Evolutionary conservation across 306 rosid species (phyloP).

Genomic region (Carpinus fangiana): DNA sequence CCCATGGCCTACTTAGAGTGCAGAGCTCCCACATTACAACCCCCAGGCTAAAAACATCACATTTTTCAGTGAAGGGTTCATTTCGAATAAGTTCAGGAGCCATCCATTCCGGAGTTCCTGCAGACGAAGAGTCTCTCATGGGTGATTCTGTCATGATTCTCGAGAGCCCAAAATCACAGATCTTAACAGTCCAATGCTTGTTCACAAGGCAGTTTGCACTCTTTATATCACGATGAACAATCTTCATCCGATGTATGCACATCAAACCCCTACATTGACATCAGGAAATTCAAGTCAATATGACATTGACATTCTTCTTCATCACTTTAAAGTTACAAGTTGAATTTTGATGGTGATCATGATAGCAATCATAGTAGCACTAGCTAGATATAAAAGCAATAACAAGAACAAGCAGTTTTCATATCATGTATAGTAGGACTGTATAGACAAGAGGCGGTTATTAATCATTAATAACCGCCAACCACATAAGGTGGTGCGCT

Average conservation of each 20-base stretch:
- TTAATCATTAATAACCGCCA: too few relatives aligned
- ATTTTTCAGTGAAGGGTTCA: slow-evolving; percentile 92
- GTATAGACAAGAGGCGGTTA: too few relatives aligned
- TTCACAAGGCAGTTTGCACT: slow-evolving; percentile 97
- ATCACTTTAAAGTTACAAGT: not conserved
- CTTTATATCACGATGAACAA: slow-evolving; percentile 91
- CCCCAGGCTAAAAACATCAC: slow-evolving; percentile 95
- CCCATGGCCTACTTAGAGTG: slow-evolving; percentile 94
- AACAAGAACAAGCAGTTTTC: not conserved
- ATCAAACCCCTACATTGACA: slow-evolving; percentile 78
- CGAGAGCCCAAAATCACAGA: slow-evolving; percentile 98
- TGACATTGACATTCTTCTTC: slow-evolving; percentile 9
- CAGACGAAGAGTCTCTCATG: slow-evolving; percentile 69
- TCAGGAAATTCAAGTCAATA: slow-evolving; percentile 32
- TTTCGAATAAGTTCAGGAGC: slow-evolving; percentile 97
- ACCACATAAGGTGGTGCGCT: too few relatives aligned
- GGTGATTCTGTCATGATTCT: slow-evolving; percentile 66
- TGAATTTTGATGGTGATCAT: not conserved
- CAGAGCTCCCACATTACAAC: slow-evolving; percentile 97
- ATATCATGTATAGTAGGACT: not conserved
- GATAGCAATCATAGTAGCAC: not conserved
- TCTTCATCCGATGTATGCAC: slow-evolving; percentile 97
- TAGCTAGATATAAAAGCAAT: not conserved
- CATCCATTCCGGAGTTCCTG: slow-evolving; percentile 99
- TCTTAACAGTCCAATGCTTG: slow-evolving; percentile 90